Evolutionary conservation across 2,329 filamentous ascomycete species (phyloP).

Genomic region (Tolypocladium album): DNA sequence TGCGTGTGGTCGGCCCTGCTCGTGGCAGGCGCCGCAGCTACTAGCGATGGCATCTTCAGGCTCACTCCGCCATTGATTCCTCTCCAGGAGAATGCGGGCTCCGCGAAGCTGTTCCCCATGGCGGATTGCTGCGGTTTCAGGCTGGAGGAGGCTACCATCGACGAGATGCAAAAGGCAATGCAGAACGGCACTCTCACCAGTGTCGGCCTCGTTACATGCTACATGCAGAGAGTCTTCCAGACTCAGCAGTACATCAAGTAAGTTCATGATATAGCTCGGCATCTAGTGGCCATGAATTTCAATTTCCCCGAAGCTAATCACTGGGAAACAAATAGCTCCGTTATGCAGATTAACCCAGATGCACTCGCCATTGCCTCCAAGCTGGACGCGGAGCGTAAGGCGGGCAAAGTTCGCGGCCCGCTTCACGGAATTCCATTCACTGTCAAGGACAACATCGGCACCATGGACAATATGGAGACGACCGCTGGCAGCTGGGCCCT

Average conservation of each 20-base stretch:
- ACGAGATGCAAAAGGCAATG: constrained; percentile 53
- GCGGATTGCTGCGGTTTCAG: constrained; percentile 45
- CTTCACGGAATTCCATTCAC: constrained; percentile 68
- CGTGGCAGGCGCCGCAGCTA: not conserved
- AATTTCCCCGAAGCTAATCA: not conserved
- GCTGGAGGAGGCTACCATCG: constrained; percentile 60
- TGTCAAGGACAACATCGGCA: constrained; percentile 64
- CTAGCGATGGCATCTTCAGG: constrained; percentile 8
- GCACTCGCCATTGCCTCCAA: constrained; percentile 47
- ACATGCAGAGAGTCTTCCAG: constrained; percentile 49
- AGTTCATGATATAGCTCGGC: constrained; percentile 6
- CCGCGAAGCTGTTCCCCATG: constrained; percentile 47
- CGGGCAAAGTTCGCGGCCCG: constrained; percentile 47
- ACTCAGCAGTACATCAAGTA: constrained; percentile 56
- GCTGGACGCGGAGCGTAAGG: constrained; percentile 48
- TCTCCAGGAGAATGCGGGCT: constrained; percentile 22
- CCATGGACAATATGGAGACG: constrained; percentile 60
- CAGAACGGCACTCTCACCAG: constrained; percentile 41
- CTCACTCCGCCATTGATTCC: constrained; percentile 21
- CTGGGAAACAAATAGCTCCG: constrained; percentile 26
- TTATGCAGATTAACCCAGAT: constrained; percentile 61
- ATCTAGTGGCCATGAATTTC: too few species aligned
- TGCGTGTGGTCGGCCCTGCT: constrained; percentile 1
- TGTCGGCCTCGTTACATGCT: constrained; percentile 50
- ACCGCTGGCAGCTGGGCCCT: constrained; percentile 62